These are phyloP conservation scores for Fusarium sp. DNA, from an alignment of 2,329 filamentous ascomycete species.

Conservation along the genomic window DNA sequence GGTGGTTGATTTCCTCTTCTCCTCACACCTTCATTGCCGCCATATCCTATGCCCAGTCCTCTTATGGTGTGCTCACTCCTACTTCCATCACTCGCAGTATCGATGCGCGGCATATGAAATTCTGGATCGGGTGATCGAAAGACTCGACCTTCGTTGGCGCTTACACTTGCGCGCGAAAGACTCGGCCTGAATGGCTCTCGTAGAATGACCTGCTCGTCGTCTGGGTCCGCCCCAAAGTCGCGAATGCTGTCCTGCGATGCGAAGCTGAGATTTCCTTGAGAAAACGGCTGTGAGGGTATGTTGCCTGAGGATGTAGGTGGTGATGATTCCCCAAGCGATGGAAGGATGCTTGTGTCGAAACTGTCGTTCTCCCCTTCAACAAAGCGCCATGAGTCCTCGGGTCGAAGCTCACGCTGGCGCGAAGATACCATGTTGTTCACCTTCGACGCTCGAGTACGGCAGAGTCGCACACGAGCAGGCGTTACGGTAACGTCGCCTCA, in stretches of 20 bases:
- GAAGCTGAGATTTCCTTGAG: constrained; percentile 52
- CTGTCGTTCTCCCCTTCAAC: constrained; percentile 69
- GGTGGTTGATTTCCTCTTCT: constrained; percentile 32
- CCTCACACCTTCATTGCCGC: constrained; percentile 40
- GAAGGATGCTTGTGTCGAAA: constrained; percentile 64
- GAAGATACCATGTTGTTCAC: constrained; percentile 32
- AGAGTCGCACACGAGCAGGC: constrained; percentile 8
- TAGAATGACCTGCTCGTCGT: constrained; percentile 64
- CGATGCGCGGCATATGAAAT: constrained; percentile 61
- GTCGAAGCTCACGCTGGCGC: constrained; percentile 39
- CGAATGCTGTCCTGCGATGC: constrained; percentile 65
- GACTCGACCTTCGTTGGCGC: constrained; percentile 24
- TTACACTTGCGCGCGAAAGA: constrained; percentile 50
- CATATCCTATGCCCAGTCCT: constrained; percentile 34
- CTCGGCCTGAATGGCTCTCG: constrained; percentile 64
- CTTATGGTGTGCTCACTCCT: constrained; percentile 47
- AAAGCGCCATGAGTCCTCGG: constrained; percentile 67
- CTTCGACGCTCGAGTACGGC: constrained; percentile 5
- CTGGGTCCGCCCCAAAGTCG: constrained; percentile 60
- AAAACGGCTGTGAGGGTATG: constrained; percentile 57
- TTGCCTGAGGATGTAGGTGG: constrained; percentile 47
- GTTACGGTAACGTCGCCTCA: constrained; percentile 1
- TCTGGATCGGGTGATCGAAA: constrained; percentile 57
- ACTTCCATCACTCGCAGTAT: constrained; percentile 49
- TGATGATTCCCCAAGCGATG: constrained; percentile 52